Evolutionary conservation across 2,329 filamentous ascomycete genomes (phyloP), one percentile per base, ranked within the genome.

Genomic region (Diaporthe vexans): DNA sequence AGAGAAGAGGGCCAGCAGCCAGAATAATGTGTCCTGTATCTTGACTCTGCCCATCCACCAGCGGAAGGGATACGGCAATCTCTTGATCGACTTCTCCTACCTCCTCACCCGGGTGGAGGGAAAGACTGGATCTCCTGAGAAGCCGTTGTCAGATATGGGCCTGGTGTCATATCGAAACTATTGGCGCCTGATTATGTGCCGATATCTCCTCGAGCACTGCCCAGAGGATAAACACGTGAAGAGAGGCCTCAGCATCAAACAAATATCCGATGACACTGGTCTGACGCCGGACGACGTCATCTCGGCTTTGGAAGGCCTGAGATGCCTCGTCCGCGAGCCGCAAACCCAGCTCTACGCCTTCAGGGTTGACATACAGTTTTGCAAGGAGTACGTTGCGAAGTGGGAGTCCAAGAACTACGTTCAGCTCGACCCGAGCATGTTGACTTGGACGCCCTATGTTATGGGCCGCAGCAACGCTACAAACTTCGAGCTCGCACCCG

Each of bases 11-110:
- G 93, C 95, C 2, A 96, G 94, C 83, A 97, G 95, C 76, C 93
- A 95, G 79, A 98, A 99, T 83, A 99, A 99, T 77, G 97, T 99
- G 63, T 98, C 95, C 11, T 99, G 97, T 83, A 99, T 99, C 78
- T 86, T 99, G 63, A 98, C 97, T 5, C 86, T 99, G 52, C 97
- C 97, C 0, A 98, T 98, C 72, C 97, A 98, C 81, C 96, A 98
- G 85, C 93, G 97, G 72, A 98, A 98, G 83, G 97, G 97, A 73
- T 99, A 98, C 79, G 97, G 97, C 8, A 96, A 98, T 80, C 91
- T 98, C 29, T 89, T 99, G 61, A 99, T 99, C 79, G 97, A 99
- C 82, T 99, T 99, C 82, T 99, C 97, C 1, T 99, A 99, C 81
- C 91, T 99, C 9, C 90, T 99, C 61, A 98, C 97, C 0, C 91